Evolutionary conservation across 106 monocot genomes (phyloP), one percentile per base, ranked within the genome.

Genomic region (Narthecium ossifragum): DNA sequence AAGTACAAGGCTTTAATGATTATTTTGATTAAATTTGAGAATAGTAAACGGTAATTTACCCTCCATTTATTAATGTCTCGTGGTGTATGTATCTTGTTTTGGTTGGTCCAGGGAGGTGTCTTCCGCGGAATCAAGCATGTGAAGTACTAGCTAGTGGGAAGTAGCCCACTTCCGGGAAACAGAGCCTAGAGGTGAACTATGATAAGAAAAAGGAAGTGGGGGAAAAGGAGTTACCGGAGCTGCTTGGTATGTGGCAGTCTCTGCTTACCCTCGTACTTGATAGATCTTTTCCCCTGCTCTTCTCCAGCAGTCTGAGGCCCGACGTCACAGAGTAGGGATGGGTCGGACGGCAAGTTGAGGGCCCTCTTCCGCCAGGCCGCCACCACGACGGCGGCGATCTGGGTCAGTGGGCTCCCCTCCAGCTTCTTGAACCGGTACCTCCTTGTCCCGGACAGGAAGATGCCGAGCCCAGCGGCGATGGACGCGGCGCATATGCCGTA

Each of bases 361-460:
- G 26, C 31, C 54, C 81, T 53, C 63, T 81, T 81, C 64, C 46
- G 31, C 72, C 81, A 81, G 2, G 81, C 81, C 8, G 59, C 60
- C 2, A 51, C 23, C 17, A 59, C 48, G 24, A 81, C 81, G 33
- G 54, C 57, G 11, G 64, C 67, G 58, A 81, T 72, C 63, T 76
- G 72, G 1, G 81, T 81, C 46, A 81, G 59, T 6, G 76, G 81
- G 53, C 81, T 81, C 0, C 81, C 81, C 14, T 68, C 72, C 26
- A 72, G 72, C 68, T 69, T 81, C 72, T 81, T 81, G 81, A 63
- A 76, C 47, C 76, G 67, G 48, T 81, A 81, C 46, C 54, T 34
- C 39, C 31, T 29, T 7, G 71, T 76, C 6, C 76, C 63, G 30
- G 68, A 51, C 49, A 81, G 54, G 50, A 81, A 76, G 28, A 81